A percentile compares a stretch with the other conserved stretches of the same genome.
phyloP scores from a whole-genome alignment of 2,329 filamentous ascomycete species.

The Neopestalotiopsis clavispora region DNA sequence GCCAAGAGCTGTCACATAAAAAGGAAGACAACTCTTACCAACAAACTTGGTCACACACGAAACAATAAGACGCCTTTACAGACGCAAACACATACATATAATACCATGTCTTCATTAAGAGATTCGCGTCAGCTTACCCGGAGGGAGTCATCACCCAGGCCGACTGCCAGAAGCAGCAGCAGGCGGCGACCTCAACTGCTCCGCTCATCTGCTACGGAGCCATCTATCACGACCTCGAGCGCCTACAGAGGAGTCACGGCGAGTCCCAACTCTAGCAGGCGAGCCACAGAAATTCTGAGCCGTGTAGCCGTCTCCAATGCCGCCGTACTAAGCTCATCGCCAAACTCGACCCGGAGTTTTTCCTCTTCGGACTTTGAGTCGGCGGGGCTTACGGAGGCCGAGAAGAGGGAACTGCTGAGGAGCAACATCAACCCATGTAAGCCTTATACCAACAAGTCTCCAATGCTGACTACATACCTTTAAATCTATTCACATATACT shows the following conservation, averaged over 20 bases:
- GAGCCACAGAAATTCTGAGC: conserved; percentile 60
- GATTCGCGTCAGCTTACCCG: conserved; percentile 40
- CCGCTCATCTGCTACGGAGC: conserved; percentile 60
- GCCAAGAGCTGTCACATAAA: not conserved
- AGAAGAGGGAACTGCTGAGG: conserved; percentile 20
- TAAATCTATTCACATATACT: not conserved
- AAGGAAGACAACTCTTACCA: not conserved
- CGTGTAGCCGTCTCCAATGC: conserved; percentile 56
- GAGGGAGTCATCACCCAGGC: conserved; percentile 47
- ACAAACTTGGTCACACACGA: not conserved
- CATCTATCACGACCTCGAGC: conserved; percentile 61
- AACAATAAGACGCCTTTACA: not conserved
- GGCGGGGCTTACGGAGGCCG: conserved; percentile 27
- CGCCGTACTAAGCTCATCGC: conserved; percentile 31
- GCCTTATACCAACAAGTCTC: conserved; percentile 18
- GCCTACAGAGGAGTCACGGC: conserved; percentile 56
- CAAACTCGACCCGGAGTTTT: conserved; percentile 42
- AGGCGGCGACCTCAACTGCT: conserved; percentile 58
- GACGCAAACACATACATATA: not conserved
- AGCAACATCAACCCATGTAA: conserved; percentile 28
- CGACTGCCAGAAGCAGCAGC: conserved; percentile 31
- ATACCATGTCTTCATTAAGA: conserved; percentile 43
- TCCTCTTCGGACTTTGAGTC: conserved; percentile 35
- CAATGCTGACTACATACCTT: conserved; percentile 1
- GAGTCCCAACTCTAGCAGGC: conserved; percentile 51